Evolutionary conservation across 2,329 filamentous ascomycete species (phyloP), one percentile per base, ranked within the genome.

Genomic region (Botrytis tulipae): DNA sequence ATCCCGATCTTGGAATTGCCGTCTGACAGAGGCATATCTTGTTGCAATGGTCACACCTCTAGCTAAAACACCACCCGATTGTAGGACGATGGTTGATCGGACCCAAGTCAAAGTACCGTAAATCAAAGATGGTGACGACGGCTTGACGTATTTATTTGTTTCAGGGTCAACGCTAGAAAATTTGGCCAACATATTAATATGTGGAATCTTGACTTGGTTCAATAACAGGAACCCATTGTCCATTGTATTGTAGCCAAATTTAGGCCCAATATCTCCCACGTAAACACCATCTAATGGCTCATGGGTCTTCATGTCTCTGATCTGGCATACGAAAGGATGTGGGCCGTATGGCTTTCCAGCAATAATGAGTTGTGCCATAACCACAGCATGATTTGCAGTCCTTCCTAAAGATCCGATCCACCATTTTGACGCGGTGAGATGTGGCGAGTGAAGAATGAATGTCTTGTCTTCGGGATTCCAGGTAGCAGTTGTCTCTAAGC

Each of bases 381-480:
- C 91, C 3, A 93, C 89, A 1, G 92, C 92, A 79, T 93, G 87
- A 80, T 93, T 95, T 62, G 93, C 92, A 4, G 90, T 91, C 78
- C 91, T 87, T 70, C 92, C 93, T 5, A 95, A 86, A 18, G 91
- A 92, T 1, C 93, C 93, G 78, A 94, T 94, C 93, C 93, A 95
- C 92, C 92, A 95, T 80, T 95, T 95, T 48, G 91, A 91, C 0
- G 92, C 88, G 2, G 92, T 94, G 73, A 94, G 85, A 75, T 89
- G 86, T 16, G 92, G 92, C 0, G 91, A 93, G 82, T 94, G 89
- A 51, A 95, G 85, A 22, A 86, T 90, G 78, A 95, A 94, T 4
- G 90, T 93, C 85, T 93, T 91, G 82, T 93, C 90, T 8, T 90
- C 84, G 0, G 88, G 84, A 79, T 93, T 91, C 91, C 91, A 94